Base-by-base conservation (phyloP, 306 rosid species). In the Rubus parviflorus region DNA sequence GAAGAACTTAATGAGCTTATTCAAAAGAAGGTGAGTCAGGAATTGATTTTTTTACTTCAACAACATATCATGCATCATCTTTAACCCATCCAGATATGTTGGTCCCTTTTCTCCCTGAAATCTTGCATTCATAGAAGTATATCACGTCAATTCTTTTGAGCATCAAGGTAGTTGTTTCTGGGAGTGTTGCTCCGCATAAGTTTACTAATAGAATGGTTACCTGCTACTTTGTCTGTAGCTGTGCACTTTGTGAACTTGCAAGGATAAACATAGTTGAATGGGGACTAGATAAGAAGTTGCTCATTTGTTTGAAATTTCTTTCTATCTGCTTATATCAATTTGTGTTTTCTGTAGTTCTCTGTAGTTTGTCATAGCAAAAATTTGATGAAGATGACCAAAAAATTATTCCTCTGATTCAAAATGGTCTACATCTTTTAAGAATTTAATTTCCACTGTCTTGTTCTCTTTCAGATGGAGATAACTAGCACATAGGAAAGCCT, bases 1-100 rank as follows among this genome's bases (percentile, higher is more conserved):
- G 96, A 90, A 76, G 97, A 90, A 84, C 90, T 95, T 16, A 87
- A 89, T 80, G 90, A 79, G 81, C 96, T 92, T 82, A 82, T 95
- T 80, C 92, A 89, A 76, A 86, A 81, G 87, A 95, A 92, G 97
- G 98, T 95, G 85, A 81, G 88, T 51, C 40, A 54, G 23, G 17
- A 35, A 35, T 6, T 15, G 38, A 22, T 23, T 48, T 30, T 30
- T 1, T 56, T 4, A 62, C 45, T 42, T 23, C 47, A 42, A 38
- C 47, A 37, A 40, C 13, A 57, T 70, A 8, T 19, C 14, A 51
- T 35, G 17, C 41, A 17, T 48, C 37, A 43, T 25, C 30, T 42
- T 40, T 3, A 40, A 41, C 15, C 10, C 47, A 67, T 40, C 35
- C 63, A 8, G 6, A 45, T 68, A 9, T 22, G 16, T 49, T 35